Conservation (phyloP, 371 early-diverging fungal genomes). For the Paraphysoderma sedebokerense region DNA sequence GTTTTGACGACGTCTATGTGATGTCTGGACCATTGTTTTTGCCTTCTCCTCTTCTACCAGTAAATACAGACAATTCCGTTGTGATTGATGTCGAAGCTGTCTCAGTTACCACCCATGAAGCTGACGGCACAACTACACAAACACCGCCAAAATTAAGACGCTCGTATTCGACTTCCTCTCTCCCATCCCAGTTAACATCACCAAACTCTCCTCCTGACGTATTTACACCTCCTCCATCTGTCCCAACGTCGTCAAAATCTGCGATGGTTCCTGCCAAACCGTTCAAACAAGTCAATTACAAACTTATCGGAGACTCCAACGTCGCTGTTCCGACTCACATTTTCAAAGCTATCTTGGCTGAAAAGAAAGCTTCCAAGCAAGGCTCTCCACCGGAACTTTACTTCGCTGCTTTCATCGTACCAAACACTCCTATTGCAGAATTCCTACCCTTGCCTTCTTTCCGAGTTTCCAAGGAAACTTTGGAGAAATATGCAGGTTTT, state of each 20-base stretch:
- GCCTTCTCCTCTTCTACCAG: conserved; percentile 13
- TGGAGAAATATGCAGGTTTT: conserved; percentile 61
- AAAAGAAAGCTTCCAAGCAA: conserved; percentile 14
- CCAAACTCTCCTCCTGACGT: background rate
- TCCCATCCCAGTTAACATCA: conserved; percentile 29
- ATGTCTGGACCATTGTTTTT: conserved; percentile 65
- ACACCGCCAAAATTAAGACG: background rate
- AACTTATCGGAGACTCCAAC: conserved; percentile 75
- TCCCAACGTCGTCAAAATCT: background rate
- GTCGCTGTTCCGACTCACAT: conserved; percentile 88
- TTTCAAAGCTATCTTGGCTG: conserved; percentile 63
- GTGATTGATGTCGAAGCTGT: background rate
- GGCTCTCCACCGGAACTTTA: conserved; percentile 10
- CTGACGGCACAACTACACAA: background rate
- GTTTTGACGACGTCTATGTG: conserved; percentile 53
- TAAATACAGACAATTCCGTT: background rate
- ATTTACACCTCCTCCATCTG: background rate
- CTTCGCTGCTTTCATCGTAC: conserved; percentile 54
- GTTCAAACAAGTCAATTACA: conserved; percentile 55
- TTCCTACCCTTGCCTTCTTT: conserved; percentile 44
- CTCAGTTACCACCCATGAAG: background rate
- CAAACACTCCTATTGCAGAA: conserved; percentile 57
- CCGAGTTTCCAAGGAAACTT: conserved; percentile 52
- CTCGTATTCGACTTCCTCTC: background rate
- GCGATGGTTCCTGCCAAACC: background rate